Conservation (phyloP, 768 basidiomycete genomes). For the Psilocybe cyanescens region DNA sequence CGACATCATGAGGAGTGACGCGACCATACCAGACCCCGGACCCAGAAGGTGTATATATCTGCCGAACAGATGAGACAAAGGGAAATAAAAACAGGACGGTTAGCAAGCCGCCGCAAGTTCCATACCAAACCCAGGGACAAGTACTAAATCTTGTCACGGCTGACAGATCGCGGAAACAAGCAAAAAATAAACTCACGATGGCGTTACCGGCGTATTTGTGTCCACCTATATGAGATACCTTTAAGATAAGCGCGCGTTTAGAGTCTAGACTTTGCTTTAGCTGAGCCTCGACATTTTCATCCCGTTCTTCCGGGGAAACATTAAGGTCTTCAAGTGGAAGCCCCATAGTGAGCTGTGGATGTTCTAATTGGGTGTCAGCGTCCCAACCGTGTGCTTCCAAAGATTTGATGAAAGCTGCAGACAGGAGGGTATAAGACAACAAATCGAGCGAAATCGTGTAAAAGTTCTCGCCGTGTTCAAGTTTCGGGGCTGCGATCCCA, state of each 20-base stretch:
- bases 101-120: not conserved
- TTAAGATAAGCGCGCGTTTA: slow-evolving; percentile 81
- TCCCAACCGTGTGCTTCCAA: slow-evolving; percentile 75
- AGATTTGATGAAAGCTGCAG: slow-evolving; percentile 62
- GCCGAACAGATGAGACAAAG: slow-evolving; percentile 6
- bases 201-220: slow-evolving; percentile 94
- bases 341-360: slow-evolving; percentile 48
- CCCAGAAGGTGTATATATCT: slow-evolving; percentile 90
- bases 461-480: slow-evolving; percentile 65
- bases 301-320: slow-evolving; percentile 55
- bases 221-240: slow-evolving; percentile 90
- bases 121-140: not conserved
- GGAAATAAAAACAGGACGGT: slow-evolving; percentile 1
- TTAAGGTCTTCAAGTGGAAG: slow-evolving; percentile 64
- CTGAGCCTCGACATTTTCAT: slow-evolving; percentile 55
- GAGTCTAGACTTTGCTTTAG: slow-evolving; percentile 55
- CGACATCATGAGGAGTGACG: slow-evolving; percentile 88
- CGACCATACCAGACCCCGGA: slow-evolving; percentile 93
- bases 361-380: slow-evolving; percentile 75
- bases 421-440: slow-evolving; percentile 16
- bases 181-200: slow-evolving; percentile 59
- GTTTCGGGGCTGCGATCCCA: slow-evolving; percentile 81
- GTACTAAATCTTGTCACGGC: not conserved
- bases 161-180: slow-evolving; percentile 1
- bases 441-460: slow-evolving; percentile 19